phyloP scores from a whole-genome alignment of 306 rosid species.

The Acacia acuminata region DNA sequence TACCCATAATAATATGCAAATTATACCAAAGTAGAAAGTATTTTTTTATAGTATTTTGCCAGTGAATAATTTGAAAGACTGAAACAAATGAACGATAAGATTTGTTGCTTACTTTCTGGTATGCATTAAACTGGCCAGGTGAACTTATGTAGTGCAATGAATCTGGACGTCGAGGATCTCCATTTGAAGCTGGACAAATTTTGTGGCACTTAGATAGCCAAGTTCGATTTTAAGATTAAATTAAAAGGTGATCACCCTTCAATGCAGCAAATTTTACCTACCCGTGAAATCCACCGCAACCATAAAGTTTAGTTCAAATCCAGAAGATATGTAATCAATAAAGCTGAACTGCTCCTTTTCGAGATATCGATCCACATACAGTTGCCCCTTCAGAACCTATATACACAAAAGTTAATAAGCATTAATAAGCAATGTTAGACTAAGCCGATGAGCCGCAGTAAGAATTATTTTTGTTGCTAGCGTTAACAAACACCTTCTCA shows the following conservation, averaged over 20 bases:
- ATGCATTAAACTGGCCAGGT: constrained; percentile 66
- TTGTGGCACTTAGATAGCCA: constrained; percentile 26
- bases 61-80: constrained; percentile 10
- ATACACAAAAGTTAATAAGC: constrained; percentile 12
- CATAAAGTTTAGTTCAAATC: constrained; percentile 92
- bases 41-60: background rate
- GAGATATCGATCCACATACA: constrained; percentile 68
- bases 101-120: constrained; percentile 61
- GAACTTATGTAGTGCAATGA: constrained; percentile 74
- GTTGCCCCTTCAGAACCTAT: constrained; percentile 72
- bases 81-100: constrained; percentile 9
- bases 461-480: constrained; percentile 7
- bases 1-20: background rate
- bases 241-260: background rate
- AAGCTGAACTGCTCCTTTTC: constrained; percentile 77
- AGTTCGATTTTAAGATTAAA: constrained; percentile 14
- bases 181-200: constrained; percentile 74
- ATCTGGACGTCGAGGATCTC: constrained; percentile 55
- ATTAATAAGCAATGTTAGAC: constrained; percentile 23
- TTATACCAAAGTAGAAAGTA: background rate
- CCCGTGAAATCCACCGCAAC: constrained; percentile 94
- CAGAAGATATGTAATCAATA: constrained; percentile 83
- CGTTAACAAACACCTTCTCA: constrained; percentile 58
- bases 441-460: background rate
- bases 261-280: constrained; percentile 24